These are phyloP conservation scores for Backusella westeae DNA, from an alignment of 192 early-diverging fungal genomes.

Conservation along the genomic window DNA sequence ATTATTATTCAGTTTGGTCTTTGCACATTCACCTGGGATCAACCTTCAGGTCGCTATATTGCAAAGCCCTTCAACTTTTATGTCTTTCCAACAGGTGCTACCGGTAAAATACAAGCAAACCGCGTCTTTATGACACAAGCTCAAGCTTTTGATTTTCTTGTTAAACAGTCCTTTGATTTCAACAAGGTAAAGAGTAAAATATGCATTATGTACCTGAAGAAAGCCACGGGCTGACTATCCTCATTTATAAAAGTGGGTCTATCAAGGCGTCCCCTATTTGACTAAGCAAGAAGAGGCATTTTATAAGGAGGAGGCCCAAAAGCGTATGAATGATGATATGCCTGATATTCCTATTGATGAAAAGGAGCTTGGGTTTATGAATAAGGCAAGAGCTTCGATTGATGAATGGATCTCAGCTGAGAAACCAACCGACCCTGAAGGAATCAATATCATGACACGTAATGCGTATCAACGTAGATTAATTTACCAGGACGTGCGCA, in stretches of 20 bases:
- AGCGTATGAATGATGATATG: constrained; percentile 27
- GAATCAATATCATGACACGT: constrained; percentile 35
- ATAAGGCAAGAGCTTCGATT: constrained; percentile 34
- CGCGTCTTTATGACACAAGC: constrained; percentile 50
- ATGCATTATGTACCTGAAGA: neutral
- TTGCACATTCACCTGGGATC: constrained; percentile 58
- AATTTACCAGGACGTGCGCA: constrained; percentile 62
- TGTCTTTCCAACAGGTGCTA: constrained; percentile 52
- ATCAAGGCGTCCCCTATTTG: constrained; percentile 56
- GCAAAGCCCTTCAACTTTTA: constrained; percentile 68
- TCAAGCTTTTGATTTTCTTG: constrained; percentile 55
- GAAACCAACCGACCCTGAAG: constrained; percentile 36
- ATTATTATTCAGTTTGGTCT: constrained; percentile 62
- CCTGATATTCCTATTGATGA: constrained; percentile 50
- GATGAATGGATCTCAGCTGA: constrained; percentile 41
- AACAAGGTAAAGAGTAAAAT: constrained; percentile 44
- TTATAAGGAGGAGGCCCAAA: constrained; percentile 18
- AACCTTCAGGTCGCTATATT: constrained; percentile 42
- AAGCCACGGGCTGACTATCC: neutral
- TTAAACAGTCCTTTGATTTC: constrained; percentile 59
- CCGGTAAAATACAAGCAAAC: constrained; percentile 38
- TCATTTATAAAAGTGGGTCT: constrained; percentile 33
- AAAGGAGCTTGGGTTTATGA: constrained; percentile 45
- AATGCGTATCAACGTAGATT: constrained; percentile 53
- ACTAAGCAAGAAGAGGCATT: constrained; percentile 49